These are phyloP conservation scores for Pseudogymnoascus sp. DNA, from an alignment of 2,329 filamentous ascomycete species.

Conservation along the genomic window DNA sequence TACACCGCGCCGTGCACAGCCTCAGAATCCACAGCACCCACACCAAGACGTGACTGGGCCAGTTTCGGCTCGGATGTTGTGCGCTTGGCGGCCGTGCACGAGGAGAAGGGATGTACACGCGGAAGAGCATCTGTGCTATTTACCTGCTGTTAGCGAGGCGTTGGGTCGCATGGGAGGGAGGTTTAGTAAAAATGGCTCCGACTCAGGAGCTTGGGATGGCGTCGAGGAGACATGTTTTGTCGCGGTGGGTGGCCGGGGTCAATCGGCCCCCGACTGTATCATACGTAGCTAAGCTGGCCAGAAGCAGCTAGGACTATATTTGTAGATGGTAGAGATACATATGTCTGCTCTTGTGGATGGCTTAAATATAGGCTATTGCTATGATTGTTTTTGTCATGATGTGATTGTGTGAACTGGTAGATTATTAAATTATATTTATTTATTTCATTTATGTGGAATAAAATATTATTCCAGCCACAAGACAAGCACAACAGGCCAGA, in stretches of 20 bases:
- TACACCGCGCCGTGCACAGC: background rate
- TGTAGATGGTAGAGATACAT: constrained; percentile 5
- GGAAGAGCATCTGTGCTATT: constrained; percentile 1
- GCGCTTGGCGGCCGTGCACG: background rate
- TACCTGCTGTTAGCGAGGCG: constrained; percentile 5
- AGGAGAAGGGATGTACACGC: background rate
- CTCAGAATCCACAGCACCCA: background rate
- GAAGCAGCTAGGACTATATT: background rate
- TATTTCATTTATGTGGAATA: background rate
- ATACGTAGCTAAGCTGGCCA: background rate
- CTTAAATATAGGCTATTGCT: background rate
- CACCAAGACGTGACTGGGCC: background rate
- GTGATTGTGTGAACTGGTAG: background rate
- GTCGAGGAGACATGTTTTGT: constrained; percentile 4
- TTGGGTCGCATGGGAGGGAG: constrained; percentile 1
- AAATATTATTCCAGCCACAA: background rate
- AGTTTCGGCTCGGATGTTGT: background rate
- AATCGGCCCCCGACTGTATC: background rate
- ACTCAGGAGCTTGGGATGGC: background rate
- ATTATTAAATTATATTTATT: background rate
- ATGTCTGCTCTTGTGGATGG: background rate
- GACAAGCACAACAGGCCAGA: background rate
- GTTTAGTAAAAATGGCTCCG: background rate
- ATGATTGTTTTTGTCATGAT: background rate
- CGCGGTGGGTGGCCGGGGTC: background rate